Conservation (phyloP, 345 rosid genomes). For the Firmiana major region DNA sequence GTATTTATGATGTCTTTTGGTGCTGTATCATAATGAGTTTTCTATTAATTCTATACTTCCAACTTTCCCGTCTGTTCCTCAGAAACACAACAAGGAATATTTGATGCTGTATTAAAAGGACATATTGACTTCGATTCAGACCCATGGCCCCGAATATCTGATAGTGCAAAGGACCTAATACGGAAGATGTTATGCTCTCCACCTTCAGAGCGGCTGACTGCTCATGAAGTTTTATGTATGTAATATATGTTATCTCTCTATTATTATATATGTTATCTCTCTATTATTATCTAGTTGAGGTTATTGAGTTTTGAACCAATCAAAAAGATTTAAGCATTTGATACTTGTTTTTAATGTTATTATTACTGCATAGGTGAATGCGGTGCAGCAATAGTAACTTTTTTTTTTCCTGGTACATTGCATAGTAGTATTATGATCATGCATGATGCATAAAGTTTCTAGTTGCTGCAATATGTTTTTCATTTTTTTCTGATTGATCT, state of each 20-base stretch:
- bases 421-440: background rate
- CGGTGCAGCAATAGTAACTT: background rate
- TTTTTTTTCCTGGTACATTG: background rate
- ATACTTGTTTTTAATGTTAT: background rate
- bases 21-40: background rate
- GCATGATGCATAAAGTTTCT: background rate
- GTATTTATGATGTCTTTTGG: slow-evolving; percentile 31
- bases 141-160: slow-evolving; percentile 95
- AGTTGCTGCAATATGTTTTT: background rate
- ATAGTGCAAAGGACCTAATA: slow-evolving; percentile 84
- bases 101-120: slow-evolving; percentile 95
- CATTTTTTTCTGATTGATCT: background rate
- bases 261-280: slow-evolving; percentile 26
- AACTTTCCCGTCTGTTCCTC: slow-evolving; percentile 19
- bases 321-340: background rate
- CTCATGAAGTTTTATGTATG: slow-evolving; percentile 96
- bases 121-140: slow-evolving; percentile 89
- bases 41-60: slow-evolving; percentile 12
- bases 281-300: background rate
- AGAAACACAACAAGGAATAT: slow-evolving; percentile 98
- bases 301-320: background rate
- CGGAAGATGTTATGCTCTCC: slow-evolving; percentile 73
- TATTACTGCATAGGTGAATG: background rate
- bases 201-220: slow-evolving; percentile 81
- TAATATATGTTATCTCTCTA: slow-evolving; percentile 39